These are phyloP conservation scores for Breynia disticha DNA, from an alignment of 441 rosid species.

Conservation along the genomic window DNA sequence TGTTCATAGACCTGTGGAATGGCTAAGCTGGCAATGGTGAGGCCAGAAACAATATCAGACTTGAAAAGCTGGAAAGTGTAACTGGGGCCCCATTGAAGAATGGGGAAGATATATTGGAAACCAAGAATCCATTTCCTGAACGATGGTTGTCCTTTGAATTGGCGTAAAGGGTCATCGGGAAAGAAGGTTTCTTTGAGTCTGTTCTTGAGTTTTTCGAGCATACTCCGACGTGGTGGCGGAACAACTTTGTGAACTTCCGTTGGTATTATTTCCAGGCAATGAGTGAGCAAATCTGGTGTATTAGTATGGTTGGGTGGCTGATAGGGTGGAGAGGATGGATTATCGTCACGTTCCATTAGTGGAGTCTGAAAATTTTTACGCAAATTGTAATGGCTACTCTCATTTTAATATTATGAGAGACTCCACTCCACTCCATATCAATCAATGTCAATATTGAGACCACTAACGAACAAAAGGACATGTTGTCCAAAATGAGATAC, in stretches of 20 bases:
- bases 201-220: conserved; percentile 56
- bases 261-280: no score
- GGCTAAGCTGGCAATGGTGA: conserved; percentile 99
- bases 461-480: no score
- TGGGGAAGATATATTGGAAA: conserved; percentile 69
- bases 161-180: conserved; percentile 88
- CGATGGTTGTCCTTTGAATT: conserved; percentile 69
- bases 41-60: conserved; percentile 88
- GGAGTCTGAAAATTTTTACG: no score
- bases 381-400: no score
- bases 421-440: no score
- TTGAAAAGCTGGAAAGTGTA: conserved; percentile 52
- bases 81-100: conserved; percentile 70
- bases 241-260: conserved; percentile 63
- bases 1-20: conserved; percentile 87
- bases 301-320: no score
- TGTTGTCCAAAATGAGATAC: no score
- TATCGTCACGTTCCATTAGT: no score
- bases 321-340: no score
- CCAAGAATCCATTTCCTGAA: conserved; percentile 43
- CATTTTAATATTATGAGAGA: no score
- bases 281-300: no score
- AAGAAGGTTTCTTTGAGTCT: conserved; percentile 64
- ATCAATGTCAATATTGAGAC: no score
- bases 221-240: conserved; percentile 53